phyloP scores from a whole-genome alignment of 2,329 filamentous ascomycete genomes.

The Rutstroemia sp. region DNA sequence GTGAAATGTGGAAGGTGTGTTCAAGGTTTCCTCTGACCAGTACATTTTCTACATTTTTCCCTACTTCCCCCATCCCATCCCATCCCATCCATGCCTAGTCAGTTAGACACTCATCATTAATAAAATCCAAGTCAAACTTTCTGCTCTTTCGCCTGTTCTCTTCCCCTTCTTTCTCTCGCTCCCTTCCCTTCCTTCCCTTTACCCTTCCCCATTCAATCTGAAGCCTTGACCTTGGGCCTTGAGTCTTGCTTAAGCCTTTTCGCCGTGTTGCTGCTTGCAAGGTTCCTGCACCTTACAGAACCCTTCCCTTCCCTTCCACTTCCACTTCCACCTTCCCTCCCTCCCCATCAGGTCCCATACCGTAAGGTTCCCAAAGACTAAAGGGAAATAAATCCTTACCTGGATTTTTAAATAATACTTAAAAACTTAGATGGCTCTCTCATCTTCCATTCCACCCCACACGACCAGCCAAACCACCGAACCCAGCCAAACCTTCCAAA shows the following conservation, averaged over 20 bases:
- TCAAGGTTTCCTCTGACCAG: too few relatives aligned
- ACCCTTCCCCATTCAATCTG: background rate
- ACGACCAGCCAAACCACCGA: background rate
- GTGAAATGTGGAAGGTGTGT: too few relatives aligned
- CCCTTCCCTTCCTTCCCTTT: background rate
- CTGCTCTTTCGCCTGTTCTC: background rate
- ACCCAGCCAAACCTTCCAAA: too few relatives aligned
- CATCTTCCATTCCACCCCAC: conserved; percentile 6
- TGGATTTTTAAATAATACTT: background rate
- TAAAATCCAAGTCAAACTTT: too few relatives aligned
- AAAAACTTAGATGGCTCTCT: conserved; percentile 12
- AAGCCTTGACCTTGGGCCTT: background rate
- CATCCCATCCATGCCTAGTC: too few relatives aligned
- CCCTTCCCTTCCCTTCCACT: background rate
- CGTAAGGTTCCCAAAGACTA: too few relatives aligned
- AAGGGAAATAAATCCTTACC: background rate
- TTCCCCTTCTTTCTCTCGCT: background rate
- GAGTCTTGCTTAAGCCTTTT: too few relatives aligned
- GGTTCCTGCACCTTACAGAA: too few relatives aligned
- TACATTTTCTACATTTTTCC: too few relatives aligned
- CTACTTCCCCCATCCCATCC: too few relatives aligned
- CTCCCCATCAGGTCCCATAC: background rate
- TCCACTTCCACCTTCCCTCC: background rate
- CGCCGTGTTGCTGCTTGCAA: too few relatives aligned
- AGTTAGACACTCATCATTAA: too few relatives aligned